Percentiles rank a stretch among this genome's conserved stretches.
These are phyloP conservation scores for Umbelopsis sp. DNA, from an alignment of 371 early-diverging fungal species.

Conservation along the genomic window DNA sequence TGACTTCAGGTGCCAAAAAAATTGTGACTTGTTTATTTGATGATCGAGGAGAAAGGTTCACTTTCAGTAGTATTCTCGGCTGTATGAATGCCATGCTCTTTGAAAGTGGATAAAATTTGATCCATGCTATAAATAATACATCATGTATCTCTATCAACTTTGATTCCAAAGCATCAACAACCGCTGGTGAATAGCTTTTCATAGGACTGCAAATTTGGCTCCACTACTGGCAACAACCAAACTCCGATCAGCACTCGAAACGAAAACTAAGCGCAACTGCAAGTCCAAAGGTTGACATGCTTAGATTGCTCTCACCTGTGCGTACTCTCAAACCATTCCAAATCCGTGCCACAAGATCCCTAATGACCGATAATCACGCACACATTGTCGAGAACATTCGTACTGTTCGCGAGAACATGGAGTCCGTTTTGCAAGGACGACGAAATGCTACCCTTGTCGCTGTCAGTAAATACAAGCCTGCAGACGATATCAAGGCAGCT, in stretches of 20 bases:
- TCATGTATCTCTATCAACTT: no score
- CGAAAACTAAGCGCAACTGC: neutral
- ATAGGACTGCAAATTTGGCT: no score
- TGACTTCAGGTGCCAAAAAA: neutral
- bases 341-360: neutral
- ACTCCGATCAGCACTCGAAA: no score
- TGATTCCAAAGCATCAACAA: no score
- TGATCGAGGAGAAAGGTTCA: no score
- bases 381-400: constrained; percentile 7
- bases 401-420: neutral
- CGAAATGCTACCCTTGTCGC: constrained; percentile 79
- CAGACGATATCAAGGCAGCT: constrained; percentile 74
- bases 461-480: constrained; percentile 92
- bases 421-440: neutral
- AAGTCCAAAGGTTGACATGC: constrained; percentile 2
- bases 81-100: no score
- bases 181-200: no score
- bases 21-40: constrained; percentile 8
- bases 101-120: no score
- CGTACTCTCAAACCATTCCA: neutral
- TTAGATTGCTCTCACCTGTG: constrained; percentile 5
- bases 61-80: no score
- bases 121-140: no score
- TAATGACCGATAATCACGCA: constrained; percentile 1
- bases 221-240: no score